Conservation (phyloP, 2,329 filamentous ascomycete genomes). For the Colletotrichum incanum region DNA sequence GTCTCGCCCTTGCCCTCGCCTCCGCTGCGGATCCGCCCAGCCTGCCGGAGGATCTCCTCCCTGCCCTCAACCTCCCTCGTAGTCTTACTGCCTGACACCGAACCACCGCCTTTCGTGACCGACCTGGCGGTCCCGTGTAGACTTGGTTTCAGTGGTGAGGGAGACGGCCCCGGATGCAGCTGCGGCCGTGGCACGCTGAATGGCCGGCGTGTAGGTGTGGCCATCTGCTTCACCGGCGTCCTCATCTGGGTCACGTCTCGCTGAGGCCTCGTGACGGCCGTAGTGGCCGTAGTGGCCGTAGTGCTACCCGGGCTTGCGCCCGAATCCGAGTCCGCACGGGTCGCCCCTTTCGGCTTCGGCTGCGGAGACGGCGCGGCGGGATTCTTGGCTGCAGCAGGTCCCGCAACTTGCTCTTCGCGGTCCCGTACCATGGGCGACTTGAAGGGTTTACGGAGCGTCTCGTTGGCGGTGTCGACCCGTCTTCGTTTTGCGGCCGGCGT, state of each 20-base stretch:
- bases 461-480: slow-evolving; percentile 40
- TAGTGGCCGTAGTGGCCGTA: slow-evolving; percentile 5
- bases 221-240: slow-evolving; percentile 14
- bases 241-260: neutral
- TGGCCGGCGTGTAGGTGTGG: slow-evolving; percentile 28
- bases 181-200: slow-evolving; percentile 27
- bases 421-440: slow-evolving; percentile 39
- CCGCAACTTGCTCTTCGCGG: neutral
- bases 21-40: slow-evolving; percentile 24
- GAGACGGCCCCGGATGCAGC: neutral
- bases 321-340: slow-evolving; percentile 1
- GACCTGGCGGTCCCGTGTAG: neutral
- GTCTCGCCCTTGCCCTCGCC: slow-evolving; percentile 17
- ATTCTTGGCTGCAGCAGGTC: neutral
- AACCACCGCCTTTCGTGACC: neutral
- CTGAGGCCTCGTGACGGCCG: neutral
- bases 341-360: neutral
- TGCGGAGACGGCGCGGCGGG: neutral
- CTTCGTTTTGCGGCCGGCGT: slow-evolving; percentile 42
- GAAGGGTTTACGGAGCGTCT: slow-evolving; percentile 43
- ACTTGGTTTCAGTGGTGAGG: slow-evolving; percentile 8
- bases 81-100: neutral
- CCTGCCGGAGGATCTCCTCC: slow-evolving; percentile 39
- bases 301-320: neutral
- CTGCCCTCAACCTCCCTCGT: slow-evolving; percentile 28